Conservation (phyloP, 1,284 basidiomycete genomes). For the Dichomitus squalens region DNA sequence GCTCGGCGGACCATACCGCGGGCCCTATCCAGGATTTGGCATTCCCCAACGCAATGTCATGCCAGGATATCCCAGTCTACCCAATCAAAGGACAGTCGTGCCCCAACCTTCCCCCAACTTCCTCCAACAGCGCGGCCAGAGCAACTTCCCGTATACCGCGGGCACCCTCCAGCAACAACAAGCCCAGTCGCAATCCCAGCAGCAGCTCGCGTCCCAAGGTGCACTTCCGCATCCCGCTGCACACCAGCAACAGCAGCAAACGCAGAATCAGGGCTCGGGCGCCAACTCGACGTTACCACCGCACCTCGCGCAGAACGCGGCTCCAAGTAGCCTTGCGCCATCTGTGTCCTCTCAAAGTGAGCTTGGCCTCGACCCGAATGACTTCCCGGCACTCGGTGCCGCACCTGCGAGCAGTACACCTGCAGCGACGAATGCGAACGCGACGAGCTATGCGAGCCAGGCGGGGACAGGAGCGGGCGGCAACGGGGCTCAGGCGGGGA, state of each 20-base stretch:
- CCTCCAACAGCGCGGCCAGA: slow-evolving; percentile 61
- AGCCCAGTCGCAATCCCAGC: slow-evolving; percentile 43
- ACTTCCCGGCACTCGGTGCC: slow-evolving; percentile 82
- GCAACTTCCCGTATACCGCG: slow-evolving; percentile 57
- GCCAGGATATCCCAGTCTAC: slow-evolving; percentile 54
- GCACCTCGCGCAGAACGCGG: slow-evolving; percentile 54
- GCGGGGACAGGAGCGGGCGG: slow-evolving; percentile 59
- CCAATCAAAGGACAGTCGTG: slow-evolving; percentile 60
- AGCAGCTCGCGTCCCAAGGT: slow-evolving; percentile 44
- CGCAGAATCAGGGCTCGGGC: slow-evolving; percentile 45
- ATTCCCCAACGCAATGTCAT: slow-evolving; percentile 64
- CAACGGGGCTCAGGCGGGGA: slow-evolving; percentile 37
- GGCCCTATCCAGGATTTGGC: slow-evolving; percentile 62
- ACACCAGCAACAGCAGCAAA: slow-evolving; percentile 36
- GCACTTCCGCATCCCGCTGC: slow-evolving; percentile 30
- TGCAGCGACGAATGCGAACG: slow-evolving; percentile 37
- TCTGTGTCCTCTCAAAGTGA: slow-evolving; percentile 69
- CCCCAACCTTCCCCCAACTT: slow-evolving; percentile 66
- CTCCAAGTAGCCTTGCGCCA: slow-evolving; percentile 46
- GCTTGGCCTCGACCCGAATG: slow-evolving; percentile 81
- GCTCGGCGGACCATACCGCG: slow-evolving; percentile 64
- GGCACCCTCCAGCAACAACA: slow-evolving; percentile 53
- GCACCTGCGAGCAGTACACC: slow-evolving; percentile 39
- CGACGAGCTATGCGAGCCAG: slow-evolving; percentile 76
- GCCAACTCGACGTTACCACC: slow-evolving; percentile 54